Base-by-base conservation (phyloP, 192 early-diverging fungal genomes). In the Paraglomus brasilianum region DNA sequence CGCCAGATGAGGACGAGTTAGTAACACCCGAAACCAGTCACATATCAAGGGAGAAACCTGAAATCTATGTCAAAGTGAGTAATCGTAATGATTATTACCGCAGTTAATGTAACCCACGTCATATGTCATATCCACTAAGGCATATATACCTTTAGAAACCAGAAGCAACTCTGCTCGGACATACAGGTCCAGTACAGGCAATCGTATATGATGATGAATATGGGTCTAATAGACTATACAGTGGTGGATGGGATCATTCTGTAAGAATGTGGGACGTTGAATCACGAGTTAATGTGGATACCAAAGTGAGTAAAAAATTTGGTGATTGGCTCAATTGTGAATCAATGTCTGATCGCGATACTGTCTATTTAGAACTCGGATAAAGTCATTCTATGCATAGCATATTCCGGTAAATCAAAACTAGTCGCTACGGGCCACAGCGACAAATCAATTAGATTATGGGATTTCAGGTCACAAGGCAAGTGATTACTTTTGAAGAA, bases 221-320 rank as follows among this genome's bases (percentile, higher is more conserved):
- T 59, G 79, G 85, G 40, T 75, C 81, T 66, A 81, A 85, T 65
- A 81, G 80, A 55, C 71, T 97, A 51, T 97, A 89, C 77, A 88
- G 87, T 61, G 94, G 90, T 73, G 92, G 95, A 67, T 92, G 89
- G 88, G 97, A 98, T 82, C 94, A 98, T 76, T 89, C 93, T 45
- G 83, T 97, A 50, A 82, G 95, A 63, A 77, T 84, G 11, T 98
- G 97, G 95, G 93, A 98, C 73, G 79, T 96, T 46, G 89, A 91
- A 44, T 77, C 82, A 38, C 84, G 86, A 47, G 81, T 87, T 17
- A 93, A 94, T 70, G 62, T 86, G 41, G 70, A 81, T 8, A 92
- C 94, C 17, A 93, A 89, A 80, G 88, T 90, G 42, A 63, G 10
- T 76, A 22, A 5, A 13, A 1, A 30, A 19, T 14, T 46, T 5